These are phyloP conservation scores for Allium sativum DNA, from an alignment of 106 monocot species.

Conservation along the genomic window DNA sequence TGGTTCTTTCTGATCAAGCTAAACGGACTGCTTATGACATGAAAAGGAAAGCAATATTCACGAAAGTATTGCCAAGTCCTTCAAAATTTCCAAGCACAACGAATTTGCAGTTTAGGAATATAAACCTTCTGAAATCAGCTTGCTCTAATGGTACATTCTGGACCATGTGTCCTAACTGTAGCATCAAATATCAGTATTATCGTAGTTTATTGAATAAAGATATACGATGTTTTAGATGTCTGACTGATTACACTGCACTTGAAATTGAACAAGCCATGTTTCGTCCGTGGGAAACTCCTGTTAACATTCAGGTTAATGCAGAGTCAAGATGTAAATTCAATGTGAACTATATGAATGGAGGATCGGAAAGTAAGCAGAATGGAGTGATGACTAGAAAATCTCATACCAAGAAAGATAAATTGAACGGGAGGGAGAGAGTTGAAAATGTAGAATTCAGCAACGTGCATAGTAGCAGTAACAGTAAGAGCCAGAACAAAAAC, in stretches of 20 bases:
- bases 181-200: conserved; percentile 51
- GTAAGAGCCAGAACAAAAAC: too few relatives aligned
- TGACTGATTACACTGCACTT: conserved; percentile 6
- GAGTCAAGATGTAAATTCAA: neutral
- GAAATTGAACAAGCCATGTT: conserved; percentile 1
- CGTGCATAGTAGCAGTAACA: too few relatives aligned
- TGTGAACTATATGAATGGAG: neutral
- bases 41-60: conserved; percentile 28
- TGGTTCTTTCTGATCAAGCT: conserved; percentile 38
- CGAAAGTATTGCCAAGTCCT: conserved; percentile 11
- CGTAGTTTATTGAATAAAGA: conserved; percentile 30
- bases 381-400: conserved; percentile 6
- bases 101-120: conserved; percentile 2
- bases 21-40: conserved; percentile 66
- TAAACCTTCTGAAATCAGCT: conserved; percentile 12
- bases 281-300: conserved; percentile 1
- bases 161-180: conserved; percentile 46
- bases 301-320: conserved; percentile 4
- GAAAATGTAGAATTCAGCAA: neutral
- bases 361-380: conserved; percentile 6
- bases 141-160: conserved; percentile 25
- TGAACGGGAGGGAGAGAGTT: conserved; percentile 23
- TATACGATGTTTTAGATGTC: conserved; percentile 13
- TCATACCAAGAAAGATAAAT: conserved; percentile 25
- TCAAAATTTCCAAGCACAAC: conserved; percentile 3